Conservation (phyloP, 768 basidiomycete genomes). For the Gyrodon lividus region DNA sequence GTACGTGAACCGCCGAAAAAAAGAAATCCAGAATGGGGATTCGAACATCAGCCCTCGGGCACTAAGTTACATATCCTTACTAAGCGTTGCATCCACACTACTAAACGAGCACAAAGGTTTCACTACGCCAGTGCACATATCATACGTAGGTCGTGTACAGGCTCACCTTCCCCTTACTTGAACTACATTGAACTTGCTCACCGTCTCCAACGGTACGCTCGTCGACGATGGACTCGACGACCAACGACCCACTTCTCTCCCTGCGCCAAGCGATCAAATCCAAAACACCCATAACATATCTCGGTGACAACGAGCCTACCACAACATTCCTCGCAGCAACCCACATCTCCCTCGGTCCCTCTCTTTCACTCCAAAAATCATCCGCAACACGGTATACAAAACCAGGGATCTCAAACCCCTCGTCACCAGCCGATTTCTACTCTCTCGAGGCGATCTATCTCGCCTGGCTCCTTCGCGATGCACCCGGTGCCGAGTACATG, state of each 20-base stretch:
- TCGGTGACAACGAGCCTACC: conserved; percentile 36
- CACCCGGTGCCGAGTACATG: conserved; percentile 83
- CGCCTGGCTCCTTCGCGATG: conserved; percentile 77
- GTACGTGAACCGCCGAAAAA: too few species aligned
- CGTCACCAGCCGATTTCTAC: conserved; percentile 54
- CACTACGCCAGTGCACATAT: too few species aligned
- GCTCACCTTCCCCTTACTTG: too few species aligned
- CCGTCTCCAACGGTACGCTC: conserved; percentile 1
- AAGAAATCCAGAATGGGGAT: too few species aligned
- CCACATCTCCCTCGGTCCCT: conserved; percentile 57
- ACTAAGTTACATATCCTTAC: too few species aligned
- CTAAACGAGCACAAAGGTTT: too few species aligned
- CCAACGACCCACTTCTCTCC: conserved; percentile 50
- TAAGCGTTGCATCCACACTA: too few species aligned
- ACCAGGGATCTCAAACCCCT: conserved; percentile 42
- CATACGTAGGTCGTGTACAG: too few species aligned
- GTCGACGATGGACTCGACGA: conserved; percentile 16
- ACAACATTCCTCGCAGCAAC: conserved; percentile 56
- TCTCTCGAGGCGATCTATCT: conserved; percentile 80
- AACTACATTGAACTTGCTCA: too few species aligned
- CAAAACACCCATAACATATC: conserved; percentile 49
- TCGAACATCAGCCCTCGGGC: too few species aligned
- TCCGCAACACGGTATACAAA: conserved; percentile 77
- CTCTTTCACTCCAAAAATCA: conserved; percentile 63
- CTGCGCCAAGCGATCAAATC: conserved; percentile 65